These are phyloP conservation scores for Porcisia deanei DNA, from an alignment of 208 protist species.

Conservation along the genomic window DNA sequence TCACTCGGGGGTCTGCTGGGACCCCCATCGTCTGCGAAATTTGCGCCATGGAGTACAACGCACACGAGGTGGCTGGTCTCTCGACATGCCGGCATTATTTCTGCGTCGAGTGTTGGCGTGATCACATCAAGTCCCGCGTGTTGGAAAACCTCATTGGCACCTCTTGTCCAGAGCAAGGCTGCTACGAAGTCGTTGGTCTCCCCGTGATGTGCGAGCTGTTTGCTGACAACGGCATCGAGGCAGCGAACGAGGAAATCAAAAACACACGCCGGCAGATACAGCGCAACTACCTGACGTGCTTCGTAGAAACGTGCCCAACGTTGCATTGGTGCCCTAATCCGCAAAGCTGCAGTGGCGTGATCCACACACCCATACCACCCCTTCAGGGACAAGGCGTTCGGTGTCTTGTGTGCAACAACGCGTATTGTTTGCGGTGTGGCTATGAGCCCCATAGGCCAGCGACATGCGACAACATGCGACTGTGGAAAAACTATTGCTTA, in stretches of 20 bases:
- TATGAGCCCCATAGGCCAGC: conserved; percentile 44
- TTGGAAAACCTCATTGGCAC: conserved; percentile 23
- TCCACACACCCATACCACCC: conserved; percentile 38
- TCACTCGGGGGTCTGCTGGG: not conserved
- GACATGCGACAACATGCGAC: conserved; percentile 47
- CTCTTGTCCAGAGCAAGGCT: conserved; percentile 23
- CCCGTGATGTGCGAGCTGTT: conserved; percentile 23
- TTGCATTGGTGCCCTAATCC: conserved; percentile 83
- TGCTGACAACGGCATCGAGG: not conserved
- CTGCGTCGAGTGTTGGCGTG: conserved; percentile 40
- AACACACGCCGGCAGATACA: conserved; percentile 14
- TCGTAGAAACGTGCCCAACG: conserved; percentile 22
- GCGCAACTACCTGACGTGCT: conserved; percentile 28
- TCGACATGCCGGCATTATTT: conserved; percentile 42
- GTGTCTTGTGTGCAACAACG: conserved; percentile 50
- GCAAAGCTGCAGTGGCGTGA: conserved; percentile 47
- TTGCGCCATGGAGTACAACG: conserved; percentile 24
- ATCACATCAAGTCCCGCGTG: conserved; percentile 28
- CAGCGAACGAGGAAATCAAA: not conserved
- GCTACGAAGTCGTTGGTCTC: conserved; percentile 33
- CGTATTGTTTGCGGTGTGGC: conserved; percentile 64
- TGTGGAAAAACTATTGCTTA: conserved; percentile 50
- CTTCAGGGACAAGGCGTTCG: conserved; percentile 37
- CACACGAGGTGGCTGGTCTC: conserved; percentile 20
- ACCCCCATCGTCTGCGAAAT: not conserved